Percentiles rank a stretch among this genome's conserved stretches.
phyloP scores from a whole-genome alignment of 331 rosid genomes.

The Pyrus hybrid region DNA sequence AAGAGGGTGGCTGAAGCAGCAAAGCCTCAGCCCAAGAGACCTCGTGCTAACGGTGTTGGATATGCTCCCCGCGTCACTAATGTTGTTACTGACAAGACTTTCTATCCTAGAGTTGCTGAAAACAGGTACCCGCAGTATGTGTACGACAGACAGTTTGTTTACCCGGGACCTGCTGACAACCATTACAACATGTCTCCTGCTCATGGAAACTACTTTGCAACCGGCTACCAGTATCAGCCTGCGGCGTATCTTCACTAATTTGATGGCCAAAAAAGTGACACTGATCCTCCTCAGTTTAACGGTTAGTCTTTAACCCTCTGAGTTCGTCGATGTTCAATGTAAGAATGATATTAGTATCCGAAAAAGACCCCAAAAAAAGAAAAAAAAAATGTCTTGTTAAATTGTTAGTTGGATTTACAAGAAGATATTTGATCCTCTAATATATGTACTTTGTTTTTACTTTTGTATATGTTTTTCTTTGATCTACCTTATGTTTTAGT shows the following conservation, averaged over 20 bases:
- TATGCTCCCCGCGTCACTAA: slow-evolving; percentile 59
- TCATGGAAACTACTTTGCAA: slow-evolving; percentile 87
- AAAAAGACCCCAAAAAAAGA: slow-evolving; percentile 13
- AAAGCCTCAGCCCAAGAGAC: slow-evolving; percentile 96
- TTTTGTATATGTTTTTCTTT: slow-evolving; percentile 11
- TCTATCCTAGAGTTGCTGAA: slow-evolving; percentile 71
- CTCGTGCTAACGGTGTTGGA: slow-evolving; percentile 73
- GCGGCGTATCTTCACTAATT: slow-evolving; percentile 84
- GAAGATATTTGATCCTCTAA: slow-evolving; percentile 66
- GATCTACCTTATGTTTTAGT: neutral
- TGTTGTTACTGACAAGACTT: slow-evolving; percentile 54
- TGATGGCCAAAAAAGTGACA: slow-evolving; percentile 47
- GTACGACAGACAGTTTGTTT: slow-evolving; percentile 70
- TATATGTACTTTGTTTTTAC: slow-evolving; percentile 42
- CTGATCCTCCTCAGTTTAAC: slow-evolving; percentile 60
- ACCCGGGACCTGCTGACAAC: slow-evolving; percentile 62
- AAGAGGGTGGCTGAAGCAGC: slow-evolving; percentile 81
- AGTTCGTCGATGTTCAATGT: slow-evolving; percentile 54
- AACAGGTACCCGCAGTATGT: slow-evolving; percentile 80
- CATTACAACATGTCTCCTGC: slow-evolving; percentile 74
- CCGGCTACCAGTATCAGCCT: slow-evolving; percentile 88
- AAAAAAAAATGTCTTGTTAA: slow-evolving; percentile 24
- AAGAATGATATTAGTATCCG: slow-evolving; percentile 50
- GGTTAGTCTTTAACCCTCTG: slow-evolving; percentile 65
- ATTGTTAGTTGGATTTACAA: slow-evolving; percentile 53